Evolutionary conservation across 805 yeast species (phyloP).

Genomic region (Yamadazyma laniorum): DNA sequence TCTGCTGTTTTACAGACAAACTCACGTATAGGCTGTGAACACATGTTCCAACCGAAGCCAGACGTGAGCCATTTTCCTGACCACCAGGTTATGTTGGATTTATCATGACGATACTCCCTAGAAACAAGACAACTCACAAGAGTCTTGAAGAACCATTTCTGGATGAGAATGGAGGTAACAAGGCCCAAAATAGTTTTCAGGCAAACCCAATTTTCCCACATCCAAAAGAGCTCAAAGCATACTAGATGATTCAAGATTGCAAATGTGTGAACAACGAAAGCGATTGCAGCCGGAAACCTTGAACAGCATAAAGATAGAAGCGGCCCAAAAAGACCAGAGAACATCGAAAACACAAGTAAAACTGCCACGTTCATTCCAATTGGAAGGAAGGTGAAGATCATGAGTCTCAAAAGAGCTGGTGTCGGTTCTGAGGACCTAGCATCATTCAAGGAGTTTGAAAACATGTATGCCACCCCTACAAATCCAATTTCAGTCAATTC

Average conservation of each 20-base stretch:
- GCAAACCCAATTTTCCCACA: conserved; percentile 66
- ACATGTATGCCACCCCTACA: conserved; percentile 48
- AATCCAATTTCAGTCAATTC: conserved; percentile 32
- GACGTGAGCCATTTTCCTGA: conserved; percentile 68
- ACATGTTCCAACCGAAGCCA: conserved; percentile 58
- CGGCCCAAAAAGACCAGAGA: conserved; percentile 54
- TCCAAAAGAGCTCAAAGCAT: conserved; percentile 62
- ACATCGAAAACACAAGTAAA: conserved; percentile 37
- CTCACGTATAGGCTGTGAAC: conserved; percentile 67
- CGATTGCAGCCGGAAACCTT: conserved; percentile 50
- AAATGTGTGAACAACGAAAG: conserved; percentile 53
- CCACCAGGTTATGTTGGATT: conserved; percentile 60
- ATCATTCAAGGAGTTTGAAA: conserved; percentile 55
- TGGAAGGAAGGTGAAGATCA: conserved; percentile 48
- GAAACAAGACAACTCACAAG: conserved; percentile 52
- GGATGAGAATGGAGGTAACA: conserved; percentile 54
- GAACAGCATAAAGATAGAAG: conserved; percentile 41
- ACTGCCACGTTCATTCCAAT: conserved; percentile 42
- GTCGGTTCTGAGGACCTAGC: conserved; percentile 31
- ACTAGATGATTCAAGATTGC: conserved; percentile 53
- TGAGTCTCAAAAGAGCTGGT: conserved; percentile 43
- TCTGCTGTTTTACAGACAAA: conserved; percentile 61
- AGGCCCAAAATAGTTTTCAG: conserved; percentile 60
- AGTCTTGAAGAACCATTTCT: conserved; percentile 54
- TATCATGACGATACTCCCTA: conserved; percentile 60